phyloP scores from a whole-genome alignment of 352 stramenopile genomes.

The Achlya hypogyna region DNA sequence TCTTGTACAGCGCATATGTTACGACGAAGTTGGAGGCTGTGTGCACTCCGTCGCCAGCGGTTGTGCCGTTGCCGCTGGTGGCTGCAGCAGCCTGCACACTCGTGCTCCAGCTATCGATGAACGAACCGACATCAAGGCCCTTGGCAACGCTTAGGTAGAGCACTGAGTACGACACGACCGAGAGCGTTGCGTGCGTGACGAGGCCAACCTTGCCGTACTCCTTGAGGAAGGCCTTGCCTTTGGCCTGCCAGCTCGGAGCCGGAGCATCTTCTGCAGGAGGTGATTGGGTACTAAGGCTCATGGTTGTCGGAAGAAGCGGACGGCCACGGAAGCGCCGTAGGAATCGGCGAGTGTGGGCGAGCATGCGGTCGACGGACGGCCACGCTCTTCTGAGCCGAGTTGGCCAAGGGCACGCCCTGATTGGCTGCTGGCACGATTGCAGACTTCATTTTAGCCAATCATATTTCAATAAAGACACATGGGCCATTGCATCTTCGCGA shows the following conservation, averaged over 20 bases:
- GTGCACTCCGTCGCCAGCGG: background rate
- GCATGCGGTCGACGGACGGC: background rate
- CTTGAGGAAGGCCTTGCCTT: slow-evolving; percentile 70
- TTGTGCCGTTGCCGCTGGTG: slow-evolving; percentile 38
- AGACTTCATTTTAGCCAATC: background rate
- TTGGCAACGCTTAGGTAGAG: slow-evolving; percentile 64
- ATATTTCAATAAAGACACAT: too few species aligned
- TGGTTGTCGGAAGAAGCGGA: background rate
- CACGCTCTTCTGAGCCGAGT: background rate
- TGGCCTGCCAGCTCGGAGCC: slow-evolving; percentile 38
- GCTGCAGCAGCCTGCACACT: slow-evolving; percentile 31
- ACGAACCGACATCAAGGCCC: slow-evolving; percentile 50
- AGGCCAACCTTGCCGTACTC: slow-evolving; percentile 76
- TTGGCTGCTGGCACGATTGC: background rate
- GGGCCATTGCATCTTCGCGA: too few species aligned
- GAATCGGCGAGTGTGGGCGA: background rate
- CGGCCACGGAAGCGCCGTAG: background rate
- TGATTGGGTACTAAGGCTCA: background rate
- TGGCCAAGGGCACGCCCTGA: background rate
- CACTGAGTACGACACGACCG: slow-evolving; percentile 54
- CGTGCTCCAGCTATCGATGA: slow-evolving; percentile 38
- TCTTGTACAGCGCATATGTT: slow-evolving; percentile 75
- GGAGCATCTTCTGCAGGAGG: background rate
- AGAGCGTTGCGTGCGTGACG: slow-evolving; percentile 67
- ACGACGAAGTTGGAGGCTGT: slow-evolving; percentile 47